These are phyloP conservation scores for Ceratocystis albifundus DNA, from an alignment of 2,329 filamentous ascomycete species.

Conservation along the genomic window DNA sequence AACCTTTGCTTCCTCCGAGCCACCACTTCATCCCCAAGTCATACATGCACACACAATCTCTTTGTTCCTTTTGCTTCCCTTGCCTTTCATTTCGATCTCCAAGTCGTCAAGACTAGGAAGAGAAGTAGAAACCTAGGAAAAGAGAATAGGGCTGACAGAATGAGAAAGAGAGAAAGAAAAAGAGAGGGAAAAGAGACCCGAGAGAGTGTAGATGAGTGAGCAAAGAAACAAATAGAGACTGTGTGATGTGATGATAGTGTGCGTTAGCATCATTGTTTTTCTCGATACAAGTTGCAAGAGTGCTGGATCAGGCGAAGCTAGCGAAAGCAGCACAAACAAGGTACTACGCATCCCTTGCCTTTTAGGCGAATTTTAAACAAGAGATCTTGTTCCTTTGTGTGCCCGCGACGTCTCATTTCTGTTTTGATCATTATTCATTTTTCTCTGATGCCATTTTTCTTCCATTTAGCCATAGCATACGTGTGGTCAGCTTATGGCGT, in stretches of 20 bases:
- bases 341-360: background rate
- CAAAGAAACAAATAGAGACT: conserved; percentile 12
- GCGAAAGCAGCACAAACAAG: background rate
- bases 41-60: conserved; percentile 1
- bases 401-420: conserved; percentile 24
- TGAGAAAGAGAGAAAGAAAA: conserved; percentile 8
- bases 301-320: background rate
- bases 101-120: background rate
- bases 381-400: conserved; percentile 10
- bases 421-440: conserved; percentile 20
- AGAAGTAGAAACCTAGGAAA: background rate
- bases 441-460: conserved; percentile 24
- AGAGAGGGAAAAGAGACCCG: background rate
- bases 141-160: background rate
- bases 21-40: background rate
- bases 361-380: background rate
- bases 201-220: conserved; percentile 1
- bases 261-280: background rate
- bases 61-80: background rate
- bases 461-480: conserved; percentile 13
- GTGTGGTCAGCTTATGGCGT: background rate
- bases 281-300: background rate
- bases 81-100: background rate
- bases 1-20: background rate
- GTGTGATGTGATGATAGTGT: background rate